phyloP scores from a whole-genome alignment of 2,329 filamentous ascomycete genomes.

The Westerdykella ornata region DNA sequence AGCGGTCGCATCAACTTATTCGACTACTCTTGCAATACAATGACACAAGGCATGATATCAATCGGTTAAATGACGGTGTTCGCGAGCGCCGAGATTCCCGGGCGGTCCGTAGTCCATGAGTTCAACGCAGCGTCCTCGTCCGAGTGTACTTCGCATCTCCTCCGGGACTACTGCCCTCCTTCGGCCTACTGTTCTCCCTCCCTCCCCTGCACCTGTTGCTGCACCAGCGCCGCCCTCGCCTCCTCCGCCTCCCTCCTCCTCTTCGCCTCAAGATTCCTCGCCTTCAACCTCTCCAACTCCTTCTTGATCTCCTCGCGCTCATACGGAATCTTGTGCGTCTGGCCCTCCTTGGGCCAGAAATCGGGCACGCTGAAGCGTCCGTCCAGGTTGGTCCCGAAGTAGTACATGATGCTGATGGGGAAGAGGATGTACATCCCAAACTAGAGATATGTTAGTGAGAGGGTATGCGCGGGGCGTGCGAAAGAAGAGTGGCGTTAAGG shows the following conservation, averaged over 20 bases:
- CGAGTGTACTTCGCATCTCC: too few relatives aligned
- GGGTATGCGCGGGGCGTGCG: too few relatives aligned
- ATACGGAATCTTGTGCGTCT: slow-evolving; percentile 68
- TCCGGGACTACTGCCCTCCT: too few relatives aligned
- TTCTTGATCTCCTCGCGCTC: slow-evolving; percentile 75
- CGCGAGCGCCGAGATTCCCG: too few relatives aligned
- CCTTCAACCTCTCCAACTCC: slow-evolving; percentile 68
- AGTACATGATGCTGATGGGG: slow-evolving; percentile 98
- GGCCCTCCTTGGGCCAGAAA: slow-evolving; percentile 84
- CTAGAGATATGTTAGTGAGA: slow-evolving; percentile 43
- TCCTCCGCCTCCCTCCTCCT: slow-evolving; percentile 42
- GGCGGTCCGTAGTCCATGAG: too few relatives aligned
- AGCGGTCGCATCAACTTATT: too few relatives aligned
- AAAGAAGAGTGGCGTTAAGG: slow-evolving; percentile 3
- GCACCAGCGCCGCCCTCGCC: slow-evolving; percentile 10
- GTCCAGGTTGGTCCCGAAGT: slow-evolving; percentile 98
- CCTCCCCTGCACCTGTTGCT: slow-evolving; percentile 9
- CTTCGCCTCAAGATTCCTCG: slow-evolving; percentile 42
- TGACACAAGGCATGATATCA: too few relatives aligned
- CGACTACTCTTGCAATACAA: too few relatives aligned
- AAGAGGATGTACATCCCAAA: slow-evolving; percentile 99
- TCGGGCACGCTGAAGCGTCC: slow-evolving; percentile 71
- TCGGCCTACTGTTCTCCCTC: too few relatives aligned
- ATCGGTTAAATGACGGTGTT: too few relatives aligned
- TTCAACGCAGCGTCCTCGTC: too few relatives aligned